These are phyloP conservation scores for Hemisphaericaspora subhashii DNA, from an alignment of 1,139 yeast species.

Conservation along the genomic window DNA sequence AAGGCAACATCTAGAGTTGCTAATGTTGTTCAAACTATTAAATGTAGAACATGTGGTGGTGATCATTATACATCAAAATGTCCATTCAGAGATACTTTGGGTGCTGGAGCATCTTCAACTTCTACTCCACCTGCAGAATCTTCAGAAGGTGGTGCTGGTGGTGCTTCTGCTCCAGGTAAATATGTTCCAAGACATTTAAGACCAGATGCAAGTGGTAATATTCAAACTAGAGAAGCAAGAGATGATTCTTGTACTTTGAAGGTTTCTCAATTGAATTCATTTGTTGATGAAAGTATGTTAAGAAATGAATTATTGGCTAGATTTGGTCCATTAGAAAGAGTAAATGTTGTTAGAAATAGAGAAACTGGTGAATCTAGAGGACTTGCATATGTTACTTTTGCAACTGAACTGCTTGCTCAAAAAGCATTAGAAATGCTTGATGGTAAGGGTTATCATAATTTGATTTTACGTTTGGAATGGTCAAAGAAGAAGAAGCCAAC, in stretches of 20 bases:
- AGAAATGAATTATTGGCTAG: slow-evolving; percentile 69
- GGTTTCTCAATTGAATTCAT: slow-evolving; percentile 86
- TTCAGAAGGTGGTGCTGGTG: slow-evolving; percentile 26
- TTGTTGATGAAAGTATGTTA: slow-evolving; percentile 80
- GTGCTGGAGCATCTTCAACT: slow-evolving; percentile 39
- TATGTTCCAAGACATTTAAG: slow-evolving; percentile 85
- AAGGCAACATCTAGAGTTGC: slow-evolving; percentile 55
- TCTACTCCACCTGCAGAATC: slow-evolving; percentile 20
- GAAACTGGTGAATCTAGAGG: slow-evolving; percentile 96
- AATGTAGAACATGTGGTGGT: slow-evolving; percentile 93
- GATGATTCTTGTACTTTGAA: slow-evolving; percentile 89
- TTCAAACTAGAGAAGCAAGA: slow-evolving; percentile 50
- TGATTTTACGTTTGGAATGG: slow-evolving; percentile 82
- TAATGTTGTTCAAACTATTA: slow-evolving; percentile 49
- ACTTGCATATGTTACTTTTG: slow-evolving; percentile 92
- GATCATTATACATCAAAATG: slow-evolving; percentile 93
- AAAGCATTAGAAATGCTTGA: slow-evolving; percentile 74
- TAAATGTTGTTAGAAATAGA: slow-evolving; percentile 83
- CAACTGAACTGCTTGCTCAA: slow-evolving; percentile 68
- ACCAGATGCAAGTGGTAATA: slow-evolving; percentile 57
- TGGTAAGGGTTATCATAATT: slow-evolving; percentile 90
- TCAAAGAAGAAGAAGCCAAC: slow-evolving; percentile 38
- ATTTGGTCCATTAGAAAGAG: slow-evolving; percentile 77
- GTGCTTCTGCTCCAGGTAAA: slow-evolving; percentile 34
- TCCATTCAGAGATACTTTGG: slow-evolving; percentile 92